Conservation (phyloP, 305 asterid species). For the Vinca major region DNA sequence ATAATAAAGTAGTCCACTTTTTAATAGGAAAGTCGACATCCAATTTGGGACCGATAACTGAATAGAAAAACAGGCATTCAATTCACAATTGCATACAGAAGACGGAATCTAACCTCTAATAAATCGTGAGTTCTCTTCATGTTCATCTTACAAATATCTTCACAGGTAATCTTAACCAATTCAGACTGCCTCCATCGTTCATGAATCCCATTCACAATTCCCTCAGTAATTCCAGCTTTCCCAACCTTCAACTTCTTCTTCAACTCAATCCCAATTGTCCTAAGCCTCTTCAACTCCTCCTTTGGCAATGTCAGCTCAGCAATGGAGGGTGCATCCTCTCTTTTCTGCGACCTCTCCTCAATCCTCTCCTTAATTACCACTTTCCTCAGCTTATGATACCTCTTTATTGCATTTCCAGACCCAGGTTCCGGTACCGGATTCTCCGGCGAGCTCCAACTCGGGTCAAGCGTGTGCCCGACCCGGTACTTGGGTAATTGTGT, state of each 20-base stretch:
- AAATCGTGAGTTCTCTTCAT: constrained; percentile 95
- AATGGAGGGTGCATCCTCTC: constrained; percentile 44
- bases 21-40: no score
- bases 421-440: constrained; percentile 85
- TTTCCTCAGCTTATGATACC: constrained; percentile 49
- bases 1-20: background rate
- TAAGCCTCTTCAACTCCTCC: constrained; percentile 66
- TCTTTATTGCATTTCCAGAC: constrained; percentile 57
- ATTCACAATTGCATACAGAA: background rate
- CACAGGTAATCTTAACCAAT: constrained; percentile 70
- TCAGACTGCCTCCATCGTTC: constrained; percentile 89
- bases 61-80: no score
- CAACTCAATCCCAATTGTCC: constrained; percentile 53
- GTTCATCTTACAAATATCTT: constrained; percentile 78
- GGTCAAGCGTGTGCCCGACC: constrained; percentile 88
- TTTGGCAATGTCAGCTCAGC: constrained; percentile 70
- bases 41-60: no score
- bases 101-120: constrained; percentile 53
- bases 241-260: constrained; percentile 70
- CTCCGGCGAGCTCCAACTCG: constrained; percentile 96
- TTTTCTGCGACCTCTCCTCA: constrained; percentile 50
- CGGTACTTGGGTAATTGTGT: constrained; percentile 61
- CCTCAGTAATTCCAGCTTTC: constrained; percentile 89
- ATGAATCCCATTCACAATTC: constrained; percentile 91
- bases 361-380: constrained; percentile 48